These are phyloP conservation scores for Colletotrichum eremochloae DNA, from an alignment of 2,329 filamentous ascomycete species.

Conservation along the genomic window DNA sequence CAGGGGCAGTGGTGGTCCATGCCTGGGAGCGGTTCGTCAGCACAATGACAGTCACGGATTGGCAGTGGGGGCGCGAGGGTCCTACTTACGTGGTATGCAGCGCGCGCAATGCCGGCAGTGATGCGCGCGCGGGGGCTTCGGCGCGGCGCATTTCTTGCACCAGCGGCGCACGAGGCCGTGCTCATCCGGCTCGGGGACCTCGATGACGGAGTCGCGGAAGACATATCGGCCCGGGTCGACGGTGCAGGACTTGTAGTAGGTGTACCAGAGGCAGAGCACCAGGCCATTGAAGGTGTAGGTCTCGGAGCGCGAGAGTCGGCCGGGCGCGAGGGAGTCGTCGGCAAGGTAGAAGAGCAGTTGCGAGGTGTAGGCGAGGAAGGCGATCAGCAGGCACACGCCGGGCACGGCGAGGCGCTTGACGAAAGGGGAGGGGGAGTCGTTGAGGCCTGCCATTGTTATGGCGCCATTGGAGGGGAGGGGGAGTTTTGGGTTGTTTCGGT, in stretches of 20 bases:
- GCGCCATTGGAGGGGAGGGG: constrained; percentile 37
- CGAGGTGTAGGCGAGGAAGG: constrained; percentile 78
- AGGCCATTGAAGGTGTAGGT: constrained; percentile 75
- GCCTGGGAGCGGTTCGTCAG: constrained; percentile 8
- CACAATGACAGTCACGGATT: neutral
- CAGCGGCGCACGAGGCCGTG: constrained; percentile 60
- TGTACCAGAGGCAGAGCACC: constrained; percentile 74
- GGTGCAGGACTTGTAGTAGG: constrained; percentile 74
- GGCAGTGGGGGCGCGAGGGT: neutral
- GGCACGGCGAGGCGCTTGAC: constrained; percentile 75
- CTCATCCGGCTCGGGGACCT: constrained; percentile 49
- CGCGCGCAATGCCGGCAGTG: constrained; percentile 83
- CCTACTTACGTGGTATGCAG: constrained; percentile 72
- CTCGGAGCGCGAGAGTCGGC: constrained; percentile 70
- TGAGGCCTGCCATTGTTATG: constrained; percentile 58
- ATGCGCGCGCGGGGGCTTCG: constrained; percentile 83
- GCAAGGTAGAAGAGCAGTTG: constrained; percentile 77
- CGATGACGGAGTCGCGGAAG: constrained; percentile 56
- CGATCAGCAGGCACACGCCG: constrained; percentile 73
- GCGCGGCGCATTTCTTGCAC: constrained; percentile 82
- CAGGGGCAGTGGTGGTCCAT: constrained; percentile 93
- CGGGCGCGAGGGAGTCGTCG: constrained; percentile 66
- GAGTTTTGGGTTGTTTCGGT: neutral
- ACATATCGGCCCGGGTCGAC: constrained; percentile 69
- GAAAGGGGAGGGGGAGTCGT: constrained; percentile 52